Percentiles rank a stretch among this genome's conserved stretches.
These are phyloP conservation scores for Solanum raphanifolium DNA, from an alignment of 257 asterid species.

Conservation along the genomic window DNA sequence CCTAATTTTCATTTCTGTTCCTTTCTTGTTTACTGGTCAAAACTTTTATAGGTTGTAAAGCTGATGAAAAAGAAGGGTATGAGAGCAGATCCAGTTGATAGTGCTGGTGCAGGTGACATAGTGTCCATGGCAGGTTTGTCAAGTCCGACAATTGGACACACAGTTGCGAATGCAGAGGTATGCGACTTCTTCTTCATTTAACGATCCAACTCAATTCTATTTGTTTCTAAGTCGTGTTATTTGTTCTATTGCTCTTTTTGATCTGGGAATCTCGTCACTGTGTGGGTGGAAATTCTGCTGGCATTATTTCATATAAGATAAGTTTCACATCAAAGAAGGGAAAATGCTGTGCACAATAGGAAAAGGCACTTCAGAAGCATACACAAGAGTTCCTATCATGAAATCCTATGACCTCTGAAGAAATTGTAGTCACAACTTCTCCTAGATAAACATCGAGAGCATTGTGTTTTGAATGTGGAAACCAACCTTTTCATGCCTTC, in stretches of 20 bases:
- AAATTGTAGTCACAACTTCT: not conserved
- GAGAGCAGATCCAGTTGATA: constrained; percentile 55
- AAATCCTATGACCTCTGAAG: not conserved
- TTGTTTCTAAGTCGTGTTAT: not conserved
- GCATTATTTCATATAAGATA: not conserved
- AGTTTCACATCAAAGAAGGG: not conserved
- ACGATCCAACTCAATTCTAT: not conserved
- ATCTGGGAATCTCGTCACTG: not conserved
- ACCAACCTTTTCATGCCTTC: not conserved
- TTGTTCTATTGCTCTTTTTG: not conserved
- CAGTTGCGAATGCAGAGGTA: constrained; percentile 86
- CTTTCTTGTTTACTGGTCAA: not conserved
- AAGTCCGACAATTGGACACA: constrained; percentile 88
- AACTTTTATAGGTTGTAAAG: constrained; percentile 56
- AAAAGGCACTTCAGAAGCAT: not conserved
- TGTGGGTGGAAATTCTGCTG: not conserved
- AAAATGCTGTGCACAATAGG: not conserved
- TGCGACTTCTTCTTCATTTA: not conserved
- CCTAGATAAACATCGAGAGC: not conserved
- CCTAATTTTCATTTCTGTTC: not conserved
- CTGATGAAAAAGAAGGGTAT: constrained; percentile 94
- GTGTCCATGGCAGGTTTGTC: constrained; percentile 88
- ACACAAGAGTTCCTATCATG: not conserved
- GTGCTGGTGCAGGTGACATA: constrained; percentile 98
- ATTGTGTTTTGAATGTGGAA: not conserved